phyloP scores from a whole-genome alignment of 1,139 yeast species.

The Taphrina communis region DNA sequence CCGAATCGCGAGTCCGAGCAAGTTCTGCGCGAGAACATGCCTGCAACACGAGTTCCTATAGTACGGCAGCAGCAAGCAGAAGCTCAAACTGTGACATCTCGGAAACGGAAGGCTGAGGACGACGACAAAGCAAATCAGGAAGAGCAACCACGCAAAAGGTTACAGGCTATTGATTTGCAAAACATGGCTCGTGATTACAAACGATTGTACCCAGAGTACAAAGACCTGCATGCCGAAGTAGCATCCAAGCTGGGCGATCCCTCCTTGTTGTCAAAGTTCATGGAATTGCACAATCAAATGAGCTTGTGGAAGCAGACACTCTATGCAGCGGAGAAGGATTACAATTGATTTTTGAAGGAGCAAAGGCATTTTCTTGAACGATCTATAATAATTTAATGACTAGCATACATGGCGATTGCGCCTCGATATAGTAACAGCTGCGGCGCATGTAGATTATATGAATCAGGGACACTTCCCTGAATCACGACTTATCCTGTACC shows the following conservation, averaged over 20 bases:
- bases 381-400: conserved; percentile 4
- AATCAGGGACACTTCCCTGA: too few species aligned
- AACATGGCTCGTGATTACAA: conserved; percentile 34
- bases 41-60: not conserved
- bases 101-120: conserved; percentile 21
- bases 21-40: not conserved
- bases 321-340: conserved; percentile 21
- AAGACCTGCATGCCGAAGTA: conserved; percentile 25
- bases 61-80: not conserved
- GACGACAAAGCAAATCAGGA: not conserved
- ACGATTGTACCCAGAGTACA: conserved; percentile 30
- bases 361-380: not conserved
- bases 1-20: not conserved
- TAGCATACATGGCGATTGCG: conserved; percentile 9
- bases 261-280: conserved; percentile 17
- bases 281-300: conserved; percentile 39
- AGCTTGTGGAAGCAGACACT: conserved; percentile 33
- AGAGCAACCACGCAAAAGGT: conserved; percentile 1
- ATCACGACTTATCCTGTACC: too few species aligned
- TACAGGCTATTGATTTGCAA: conserved; percentile 17
- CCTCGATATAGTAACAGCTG: conserved; percentile 4
- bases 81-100: not conserved
- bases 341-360: not conserved
- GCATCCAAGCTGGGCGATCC: conserved; percentile 25
- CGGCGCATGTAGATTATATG: not conserved